Percentiles rank a stretch among this genome's conserved stretches.
Conservation (phyloP, 1,284 basidiomycete genomes). For the Inonotus hispidus region DNA sequence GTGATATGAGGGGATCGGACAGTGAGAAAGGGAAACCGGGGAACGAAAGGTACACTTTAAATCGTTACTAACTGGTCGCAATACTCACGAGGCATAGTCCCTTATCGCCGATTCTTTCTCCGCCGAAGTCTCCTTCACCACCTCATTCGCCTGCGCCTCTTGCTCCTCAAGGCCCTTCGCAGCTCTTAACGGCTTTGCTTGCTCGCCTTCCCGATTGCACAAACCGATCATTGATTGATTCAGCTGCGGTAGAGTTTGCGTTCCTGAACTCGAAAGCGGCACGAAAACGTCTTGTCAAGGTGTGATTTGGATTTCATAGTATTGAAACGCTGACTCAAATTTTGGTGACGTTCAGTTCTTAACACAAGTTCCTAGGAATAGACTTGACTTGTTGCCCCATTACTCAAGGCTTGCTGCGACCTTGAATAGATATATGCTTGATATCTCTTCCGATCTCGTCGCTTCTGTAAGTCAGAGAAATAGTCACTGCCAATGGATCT, state of each 20-base stretch:
- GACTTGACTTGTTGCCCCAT: constrained; percentile 89
- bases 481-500: background rate
- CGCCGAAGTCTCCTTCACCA: constrained; percentile 58
- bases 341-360: constrained; percentile 56
- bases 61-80: constrained; percentile 1
- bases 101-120: constrained; percentile 59
- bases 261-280: constrained; percentile 96
- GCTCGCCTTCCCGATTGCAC: constrained; percentile 91
- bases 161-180: constrained; percentile 84
- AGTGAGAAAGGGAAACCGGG: constrained; percentile 30
- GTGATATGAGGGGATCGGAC: constrained; percentile 31
- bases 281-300: constrained; percentile 84
- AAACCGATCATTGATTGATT: constrained; percentile 89
- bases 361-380: constrained; percentile 79
- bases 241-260: constrained; percentile 93
- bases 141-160: constrained; percentile 61
- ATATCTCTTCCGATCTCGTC: constrained; percentile 81
- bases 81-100: constrained; percentile 29
- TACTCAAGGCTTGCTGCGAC: constrained; percentile 90
- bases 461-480: constrained; percentile 51
- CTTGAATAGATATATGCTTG: constrained; percentile 89
- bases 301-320: constrained; percentile 26
- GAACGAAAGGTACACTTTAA: constrained; percentile 37
- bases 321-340: background rate
- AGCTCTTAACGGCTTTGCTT: constrained; percentile 87